phyloP scores from a whole-genome alignment of 2,329 filamentous ascomycete genomes.

The Alternaria dauci region DNA sequence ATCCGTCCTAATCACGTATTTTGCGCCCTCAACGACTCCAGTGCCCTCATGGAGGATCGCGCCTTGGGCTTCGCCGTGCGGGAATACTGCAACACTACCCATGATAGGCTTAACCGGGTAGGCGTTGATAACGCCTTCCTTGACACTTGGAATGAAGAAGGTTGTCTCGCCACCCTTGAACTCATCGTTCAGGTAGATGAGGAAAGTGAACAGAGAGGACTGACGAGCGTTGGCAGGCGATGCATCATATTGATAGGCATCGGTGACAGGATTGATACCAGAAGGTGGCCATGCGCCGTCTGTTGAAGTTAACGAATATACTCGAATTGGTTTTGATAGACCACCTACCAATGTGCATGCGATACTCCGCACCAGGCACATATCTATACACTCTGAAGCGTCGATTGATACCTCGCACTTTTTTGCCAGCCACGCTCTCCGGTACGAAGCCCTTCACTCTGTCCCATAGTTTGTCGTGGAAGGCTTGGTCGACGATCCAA shows the following conservation, averaged over 20 bases:
- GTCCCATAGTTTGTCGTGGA: slow-evolving; percentile 70
- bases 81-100: slow-evolving; percentile 73
- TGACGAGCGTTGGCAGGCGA: slow-evolving; percentile 68
- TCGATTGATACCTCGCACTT: slow-evolving; percentile 70
- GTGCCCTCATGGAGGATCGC: slow-evolving; percentile 75
- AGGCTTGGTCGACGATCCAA: slow-evolving; percentile 71
- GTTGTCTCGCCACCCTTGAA: slow-evolving; percentile 76
- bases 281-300: slow-evolving; percentile 78
- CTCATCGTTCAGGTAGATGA: slow-evolving; percentile 75
- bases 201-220: slow-evolving; percentile 73
- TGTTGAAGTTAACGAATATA: slow-evolving; percentile 12
- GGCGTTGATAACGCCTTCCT: slow-evolving; percentile 72
- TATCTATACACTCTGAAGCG: slow-evolving; percentile 77
- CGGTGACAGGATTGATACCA: slow-evolving; percentile 63
- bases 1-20: slow-evolving; percentile 75
- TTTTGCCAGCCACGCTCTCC: slow-evolving; percentile 61
- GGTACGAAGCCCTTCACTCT: slow-evolving; percentile 69
- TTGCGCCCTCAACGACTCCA: slow-evolving; percentile 70
- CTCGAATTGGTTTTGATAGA: not conserved
- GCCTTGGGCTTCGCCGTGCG: slow-evolving; percentile 72
- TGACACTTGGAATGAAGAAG: slow-evolving; percentile 71
- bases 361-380: slow-evolving; percentile 75
- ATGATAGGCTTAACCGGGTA: slow-evolving; percentile 74
- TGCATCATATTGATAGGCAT: slow-evolving; percentile 71
- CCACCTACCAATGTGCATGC: slow-evolving; percentile 66